Evolutionary conservation across 2,329 filamentous ascomycete genomes (phyloP).

Genomic region (Pleurostoma richardsiae): DNA sequence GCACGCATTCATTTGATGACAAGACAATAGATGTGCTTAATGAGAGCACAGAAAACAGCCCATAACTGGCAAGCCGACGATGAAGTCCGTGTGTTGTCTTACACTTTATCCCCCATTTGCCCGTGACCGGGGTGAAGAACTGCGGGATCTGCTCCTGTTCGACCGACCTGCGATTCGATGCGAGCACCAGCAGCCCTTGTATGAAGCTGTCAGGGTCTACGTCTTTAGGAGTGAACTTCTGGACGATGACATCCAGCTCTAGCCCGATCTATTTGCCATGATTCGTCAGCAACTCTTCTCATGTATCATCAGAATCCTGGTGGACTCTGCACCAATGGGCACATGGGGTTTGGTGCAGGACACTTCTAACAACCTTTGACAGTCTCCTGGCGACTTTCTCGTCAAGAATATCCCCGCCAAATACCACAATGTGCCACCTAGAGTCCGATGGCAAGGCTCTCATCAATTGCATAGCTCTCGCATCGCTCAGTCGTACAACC

Average conservation of each 20-base stretch:
- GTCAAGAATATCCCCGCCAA: slow-evolving; percentile 36
- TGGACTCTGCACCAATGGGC: too few relatives aligned
- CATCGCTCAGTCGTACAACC: slow-evolving; percentile 56
- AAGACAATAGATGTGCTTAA: too few relatives aligned
- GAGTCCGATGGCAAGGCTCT: slow-evolving; percentile 41
- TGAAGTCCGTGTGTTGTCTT: background rate
- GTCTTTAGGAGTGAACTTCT: slow-evolving; percentile 32
- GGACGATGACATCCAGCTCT: slow-evolving; percentile 17
- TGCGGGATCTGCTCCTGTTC: slow-evolving; percentile 48
- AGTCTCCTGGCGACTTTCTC: slow-evolving; percentile 20
- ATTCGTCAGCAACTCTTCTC: too few relatives aligned
- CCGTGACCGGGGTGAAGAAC: slow-evolving; percentile 51
- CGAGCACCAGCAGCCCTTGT: slow-evolving; percentile 49
- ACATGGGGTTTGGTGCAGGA: too few relatives aligned
- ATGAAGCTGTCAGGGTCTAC: slow-evolving; percentile 49
- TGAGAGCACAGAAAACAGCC: too few relatives aligned
- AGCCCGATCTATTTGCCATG: too few relatives aligned
- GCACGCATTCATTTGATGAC: too few relatives aligned
- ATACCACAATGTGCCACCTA: slow-evolving; percentile 43
- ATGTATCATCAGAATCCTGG: too few relatives aligned
- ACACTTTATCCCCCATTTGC: slow-evolving; percentile 51
- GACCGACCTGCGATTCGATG: slow-evolving; percentile 38
- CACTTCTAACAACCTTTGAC: slow-evolving; percentile 13
- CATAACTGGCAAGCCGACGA: too few relatives aligned
- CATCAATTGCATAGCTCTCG: slow-evolving; percentile 48